These are phyloP conservation scores for Solanum corneliomulleri DNA, from an alignment of 257 asterid species.

Conservation along the genomic window DNA sequence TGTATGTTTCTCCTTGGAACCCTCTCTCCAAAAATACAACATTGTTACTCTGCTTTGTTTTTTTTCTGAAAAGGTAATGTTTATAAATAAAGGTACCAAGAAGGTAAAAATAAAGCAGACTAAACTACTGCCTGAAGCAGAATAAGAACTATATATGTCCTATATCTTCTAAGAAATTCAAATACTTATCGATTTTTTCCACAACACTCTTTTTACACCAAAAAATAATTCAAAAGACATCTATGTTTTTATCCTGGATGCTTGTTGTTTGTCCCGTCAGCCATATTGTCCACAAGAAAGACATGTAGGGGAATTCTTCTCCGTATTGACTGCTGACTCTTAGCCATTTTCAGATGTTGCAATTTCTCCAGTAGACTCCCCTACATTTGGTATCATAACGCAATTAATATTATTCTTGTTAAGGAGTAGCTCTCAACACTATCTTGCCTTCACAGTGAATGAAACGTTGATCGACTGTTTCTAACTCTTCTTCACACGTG, in stretches of 20 bases:
- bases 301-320: not conserved
- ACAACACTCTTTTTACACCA: not conserved
- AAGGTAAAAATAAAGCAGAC: not conserved
- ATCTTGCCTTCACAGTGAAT: not conserved
- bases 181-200: not conserved
- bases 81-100: not conserved
- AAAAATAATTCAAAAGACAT: not conserved
- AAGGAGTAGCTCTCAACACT: not conserved
- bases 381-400: not conserved
- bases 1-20: constrained; percentile 31
- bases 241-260: not conserved
- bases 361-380: not conserved
- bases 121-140: not conserved
- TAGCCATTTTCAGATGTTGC: not conserved
- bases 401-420: not conserved
- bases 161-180: not conserved
- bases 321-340: not conserved
- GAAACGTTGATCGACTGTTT: not conserved
- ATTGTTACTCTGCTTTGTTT: not conserved
- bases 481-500: not conserved
- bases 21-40: not conserved
- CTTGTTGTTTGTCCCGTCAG: not conserved
- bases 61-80: not conserved
- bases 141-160: not conserved
- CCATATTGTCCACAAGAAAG: not conserved